Conservation (phyloP, 495 filamentous ascomycete species). For the Daldinia decipiens region DNA sequence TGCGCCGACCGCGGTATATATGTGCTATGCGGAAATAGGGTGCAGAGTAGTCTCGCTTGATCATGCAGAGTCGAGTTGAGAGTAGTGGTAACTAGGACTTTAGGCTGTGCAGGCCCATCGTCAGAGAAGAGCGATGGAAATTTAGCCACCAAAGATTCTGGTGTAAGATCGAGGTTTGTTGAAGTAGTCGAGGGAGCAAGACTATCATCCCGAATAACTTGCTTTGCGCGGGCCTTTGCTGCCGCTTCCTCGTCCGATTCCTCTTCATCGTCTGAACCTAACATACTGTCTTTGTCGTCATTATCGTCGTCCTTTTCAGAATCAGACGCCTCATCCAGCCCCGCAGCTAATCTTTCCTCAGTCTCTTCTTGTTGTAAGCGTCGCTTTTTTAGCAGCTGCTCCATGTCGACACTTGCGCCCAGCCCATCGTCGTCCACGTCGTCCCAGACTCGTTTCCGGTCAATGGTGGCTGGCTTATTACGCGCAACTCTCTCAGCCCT, state of each 20-base stretch:
- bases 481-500: conserved; percentile 73
- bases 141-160: conserved; percentile 71
- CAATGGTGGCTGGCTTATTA: conserved; percentile 86
- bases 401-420: conserved; percentile 80
- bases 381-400: conserved; percentile 76
- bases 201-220: conserved; percentile 61
- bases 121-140: conserved; percentile 85
- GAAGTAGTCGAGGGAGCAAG: conserved; percentile 67
- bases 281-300: conserved; percentile 79
- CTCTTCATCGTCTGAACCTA: conserved; percentile 64
- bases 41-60: conserved; percentile 79
- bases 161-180: conserved; percentile 76
- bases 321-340: conserved; percentile 53
- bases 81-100: conserved; percentile 92
- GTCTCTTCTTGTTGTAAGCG: conserved; percentile 65
- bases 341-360: conserved; percentile 59
- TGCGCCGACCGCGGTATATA: conserved; percentile 89
- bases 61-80: conserved; percentile 85
- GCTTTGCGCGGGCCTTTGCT: conserved; percentile 56
- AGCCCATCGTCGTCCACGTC: conserved; percentile 83
- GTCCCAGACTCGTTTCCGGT: conserved; percentile 93
- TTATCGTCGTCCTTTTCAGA: conserved; percentile 56
- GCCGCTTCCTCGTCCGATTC: conserved; percentile 58
- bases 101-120: conserved; percentile 65
- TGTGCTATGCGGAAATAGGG: conserved; percentile 82